These are phyloP conservation scores for Diphasiastrum complanatum DNA, from an alignment of 83 land plant genomes.

Conservation along the genomic window DNA sequence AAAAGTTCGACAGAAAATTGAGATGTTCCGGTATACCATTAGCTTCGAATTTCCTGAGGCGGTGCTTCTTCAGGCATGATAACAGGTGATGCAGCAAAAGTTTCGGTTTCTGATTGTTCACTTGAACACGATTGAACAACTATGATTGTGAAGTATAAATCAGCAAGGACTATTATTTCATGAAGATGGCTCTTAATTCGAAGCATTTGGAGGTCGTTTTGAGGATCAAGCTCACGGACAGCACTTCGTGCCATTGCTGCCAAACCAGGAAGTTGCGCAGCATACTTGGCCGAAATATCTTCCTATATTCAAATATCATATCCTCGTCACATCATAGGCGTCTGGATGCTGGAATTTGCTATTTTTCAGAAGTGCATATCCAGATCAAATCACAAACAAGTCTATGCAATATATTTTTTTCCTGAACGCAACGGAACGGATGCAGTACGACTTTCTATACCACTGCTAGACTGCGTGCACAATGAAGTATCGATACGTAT, in stretches of 20 bases:
- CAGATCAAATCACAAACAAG: not conserved
- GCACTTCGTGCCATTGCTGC: slow-evolving; percentile 28
- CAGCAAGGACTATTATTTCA: slow-evolving; percentile 24
- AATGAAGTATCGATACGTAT: no score
- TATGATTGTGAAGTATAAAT: slow-evolving; percentile 23
- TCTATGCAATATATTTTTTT: no score
- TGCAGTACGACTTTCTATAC: no score
- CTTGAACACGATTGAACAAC: slow-evolving; percentile 23
- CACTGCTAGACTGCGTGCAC: no score
- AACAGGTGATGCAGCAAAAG: no score
- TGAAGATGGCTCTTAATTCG: slow-evolving; percentile 24
- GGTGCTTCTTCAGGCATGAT: no score
- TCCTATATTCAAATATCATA: slow-evolving; percentile 4
- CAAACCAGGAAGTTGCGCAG: slow-evolving; percentile 24
- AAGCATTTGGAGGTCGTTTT: slow-evolving; percentile 31
- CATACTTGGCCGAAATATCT: slow-evolving; percentile 21
- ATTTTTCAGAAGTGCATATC: slow-evolving; percentile 4
- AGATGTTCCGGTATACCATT: no score
- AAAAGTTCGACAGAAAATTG: no score
- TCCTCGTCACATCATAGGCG: not conserved
- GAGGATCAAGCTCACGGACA: slow-evolving; percentile 30
- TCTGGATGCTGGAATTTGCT: not conserved
- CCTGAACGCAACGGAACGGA: no score
- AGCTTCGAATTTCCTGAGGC: no score
- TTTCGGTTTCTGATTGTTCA: no score